Base-by-base conservation (phyloP, 495 filamentous ascomycete species). In the Jackrogersella multiformis region DNA sequence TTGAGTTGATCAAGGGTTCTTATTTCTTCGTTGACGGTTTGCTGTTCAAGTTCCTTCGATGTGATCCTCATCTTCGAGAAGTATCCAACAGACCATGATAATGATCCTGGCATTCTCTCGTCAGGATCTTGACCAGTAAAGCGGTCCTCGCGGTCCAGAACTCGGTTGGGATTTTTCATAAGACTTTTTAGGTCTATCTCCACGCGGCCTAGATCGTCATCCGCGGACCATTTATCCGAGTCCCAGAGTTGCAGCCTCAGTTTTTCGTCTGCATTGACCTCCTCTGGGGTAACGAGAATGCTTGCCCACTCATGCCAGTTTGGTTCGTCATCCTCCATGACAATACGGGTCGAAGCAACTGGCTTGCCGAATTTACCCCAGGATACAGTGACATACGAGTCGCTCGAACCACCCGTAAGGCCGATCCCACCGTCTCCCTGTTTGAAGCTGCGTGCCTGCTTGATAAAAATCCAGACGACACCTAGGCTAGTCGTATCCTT, bases 361-460 rank as follows among this genome's bases (percentile, higher is more conserved):
- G 89, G 87, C 64, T 91, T 92, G 46, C 88, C 87, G 68, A 91
- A 90, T 62, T 92, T 92, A 13, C 86, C 88, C 87, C 90, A 92
- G 8, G 86, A 88, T 13, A 91, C 85, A 8, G 82, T 85, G 23
- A 92, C 86, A 69, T 92, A 92, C 1, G 85, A 77, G 73, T 92
- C 90, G 20, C 86, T 84, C 20, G 86, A 86, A 4, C 89, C 88
- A 61, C 85, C 81, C 30, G 89, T 54, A 5, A 79, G 76, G 1
- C 80, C 81, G 21, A 89, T 68, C 13, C 84, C 80, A 12, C 80
- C 78, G 70, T 92, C 90, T 2, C 87, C 89, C 58, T 85, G 81
- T 68, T 90, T 90, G 75, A 92, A 91, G 13, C 82, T 86, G 28
- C 77, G 81, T 0, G 88, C 89, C 13, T 79, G 76, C 68, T 86